Base-by-base conservation (phyloP, 176 grass and related monocot species). In the Pontederia paniculata region DNA sequence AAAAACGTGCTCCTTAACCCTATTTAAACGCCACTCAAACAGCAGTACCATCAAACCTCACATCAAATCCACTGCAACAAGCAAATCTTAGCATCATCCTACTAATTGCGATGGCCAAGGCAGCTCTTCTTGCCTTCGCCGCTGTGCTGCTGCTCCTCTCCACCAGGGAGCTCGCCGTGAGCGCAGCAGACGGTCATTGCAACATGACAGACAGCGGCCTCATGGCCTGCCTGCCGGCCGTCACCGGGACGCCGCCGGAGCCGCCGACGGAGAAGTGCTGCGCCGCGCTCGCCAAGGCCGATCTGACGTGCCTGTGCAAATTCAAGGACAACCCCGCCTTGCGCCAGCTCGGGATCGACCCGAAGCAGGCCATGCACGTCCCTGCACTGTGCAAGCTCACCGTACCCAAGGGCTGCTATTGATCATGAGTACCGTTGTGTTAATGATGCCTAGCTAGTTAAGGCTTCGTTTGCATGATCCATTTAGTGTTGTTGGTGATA, bases 241-340 rank as follows among this genome's bases (percentile, higher is more conserved):
- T 62, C 43, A 44, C 43, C 1, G 59, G 59, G 37, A 13, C 18
- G 2, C 2, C 59, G 43, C 43, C 42, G 42, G 43, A 17, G 18
- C 20, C 25, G 23, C 77, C 77, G 4, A 53, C 70, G 8, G 0
- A 8, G 8, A 12, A 63, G 23, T 79, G 77, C 22, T 79, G 77
- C 56, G 45, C 58, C 4, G 63, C 68, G 21, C 71, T 79, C 23
- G n/a, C 23, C 17, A 73, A 21, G 12, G 56, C 69, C 42, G 55
- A 79, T 50, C 48, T 79, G 12, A 54, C 47, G 5, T 79, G 77
- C 54, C 70, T 79, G n/a, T 79, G 77, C 16, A 52, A 54, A 15
- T 73, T 61, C 12, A 73, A 48, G 70, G 43, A 73, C 70, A 61
- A 25, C 10, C 37, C 70, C 0, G 14, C 44, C 3, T 43, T 79